Conservation (phyloP, 768 basidiomycete species). For the Auriscalpium microsporum region DNA sequence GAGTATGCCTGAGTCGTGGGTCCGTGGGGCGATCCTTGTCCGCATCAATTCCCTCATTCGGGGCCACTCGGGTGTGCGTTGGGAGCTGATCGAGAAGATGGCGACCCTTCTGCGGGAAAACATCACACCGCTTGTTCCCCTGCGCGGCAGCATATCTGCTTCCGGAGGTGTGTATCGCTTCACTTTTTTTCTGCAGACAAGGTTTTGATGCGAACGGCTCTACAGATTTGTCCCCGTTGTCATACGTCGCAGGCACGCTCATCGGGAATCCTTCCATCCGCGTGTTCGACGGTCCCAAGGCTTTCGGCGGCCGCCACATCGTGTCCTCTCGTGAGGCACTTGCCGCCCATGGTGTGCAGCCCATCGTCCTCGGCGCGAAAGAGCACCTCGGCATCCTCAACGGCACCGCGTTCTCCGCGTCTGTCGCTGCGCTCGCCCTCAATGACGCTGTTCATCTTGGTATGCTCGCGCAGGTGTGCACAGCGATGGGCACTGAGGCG, state of each 20-base stretch:
- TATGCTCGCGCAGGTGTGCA: constrained; percentile 61
- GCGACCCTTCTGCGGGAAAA: constrained; percentile 59
- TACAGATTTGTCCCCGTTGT: constrained; percentile 13
- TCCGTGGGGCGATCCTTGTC: constrained; percentile 78
- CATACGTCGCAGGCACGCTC: constrained; percentile 51
- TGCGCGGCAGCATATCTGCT: constrained; percentile 78
- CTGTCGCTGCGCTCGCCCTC: constrained; percentile 64
- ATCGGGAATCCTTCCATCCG: constrained; percentile 75
- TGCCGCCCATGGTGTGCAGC: constrained; percentile 47
- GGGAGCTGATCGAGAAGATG: constrained; percentile 76
- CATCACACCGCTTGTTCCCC: constrained; percentile 71
- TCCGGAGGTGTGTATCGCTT: constrained; percentile 52
- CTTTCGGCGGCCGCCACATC: constrained; percentile 41
- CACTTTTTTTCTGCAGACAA: constrained; percentile 2
- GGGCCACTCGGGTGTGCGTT: constrained; percentile 80
- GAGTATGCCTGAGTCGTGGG: constrained; percentile 83
- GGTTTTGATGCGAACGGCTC: not conserved
- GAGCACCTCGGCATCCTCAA: constrained; percentile 78
- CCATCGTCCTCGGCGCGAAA: constrained; percentile 62
- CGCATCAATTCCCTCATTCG: constrained; percentile 86
- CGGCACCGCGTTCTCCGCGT: constrained; percentile 79
- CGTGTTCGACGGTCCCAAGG: constrained; percentile 51
- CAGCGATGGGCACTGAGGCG: constrained; percentile 80
- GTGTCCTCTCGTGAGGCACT: constrained; percentile 50
- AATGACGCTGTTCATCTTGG: constrained; percentile 63